Evolutionary conservation across 306 rosid genomes (phyloP).

Genomic region (Mimosa bimucronata): DNA sequence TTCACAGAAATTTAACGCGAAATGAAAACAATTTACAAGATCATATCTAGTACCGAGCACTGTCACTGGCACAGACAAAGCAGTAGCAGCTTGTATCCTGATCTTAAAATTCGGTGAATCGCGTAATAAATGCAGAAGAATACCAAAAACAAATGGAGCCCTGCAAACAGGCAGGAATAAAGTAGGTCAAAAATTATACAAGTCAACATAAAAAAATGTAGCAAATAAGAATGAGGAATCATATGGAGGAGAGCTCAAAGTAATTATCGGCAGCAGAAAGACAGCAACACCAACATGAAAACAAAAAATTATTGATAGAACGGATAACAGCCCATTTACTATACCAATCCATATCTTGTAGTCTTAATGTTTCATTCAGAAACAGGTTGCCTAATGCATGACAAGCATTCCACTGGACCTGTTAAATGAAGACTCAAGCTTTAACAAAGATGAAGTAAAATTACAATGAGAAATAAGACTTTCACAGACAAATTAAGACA

Average conservation of each 20-base stretch:
- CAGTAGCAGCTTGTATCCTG: slow-evolving; percentile 97
- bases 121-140: slow-evolving; percentile 79
- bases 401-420: slow-evolving; percentile 99
- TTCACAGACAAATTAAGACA: slow-evolving; percentile 29
- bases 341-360: slow-evolving; percentile 89
- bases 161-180: slow-evolving; percentile 45
- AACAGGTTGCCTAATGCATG: slow-evolving; percentile 95
- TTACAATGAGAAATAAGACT: slow-evolving; percentile 25
- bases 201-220: not conserved
- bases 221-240: not conserved
- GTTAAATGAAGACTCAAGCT: slow-evolving; percentile 39
- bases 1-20: not conserved
- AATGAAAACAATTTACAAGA: slow-evolving; percentile 5
- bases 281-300: not conserved
- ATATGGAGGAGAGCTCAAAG: not conserved
- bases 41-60: slow-evolving; percentile 55
- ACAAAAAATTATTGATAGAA: slow-evolving; percentile 12
- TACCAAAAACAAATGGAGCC: slow-evolving; percentile 80
- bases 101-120: slow-evolving; percentile 88
- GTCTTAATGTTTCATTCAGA: slow-evolving; percentile 81
- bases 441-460: slow-evolving; percentile 26
- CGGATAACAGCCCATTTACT: slow-evolving; percentile 13
- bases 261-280: not conserved
- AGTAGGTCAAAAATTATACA: slow-evolving; percentile 8
- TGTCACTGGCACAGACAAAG: slow-evolving; percentile 85